Evolutionary conservation across 2,329 filamentous ascomycete genomes (phyloP).

Genomic region (Colletotrichum lupini): DNA sequence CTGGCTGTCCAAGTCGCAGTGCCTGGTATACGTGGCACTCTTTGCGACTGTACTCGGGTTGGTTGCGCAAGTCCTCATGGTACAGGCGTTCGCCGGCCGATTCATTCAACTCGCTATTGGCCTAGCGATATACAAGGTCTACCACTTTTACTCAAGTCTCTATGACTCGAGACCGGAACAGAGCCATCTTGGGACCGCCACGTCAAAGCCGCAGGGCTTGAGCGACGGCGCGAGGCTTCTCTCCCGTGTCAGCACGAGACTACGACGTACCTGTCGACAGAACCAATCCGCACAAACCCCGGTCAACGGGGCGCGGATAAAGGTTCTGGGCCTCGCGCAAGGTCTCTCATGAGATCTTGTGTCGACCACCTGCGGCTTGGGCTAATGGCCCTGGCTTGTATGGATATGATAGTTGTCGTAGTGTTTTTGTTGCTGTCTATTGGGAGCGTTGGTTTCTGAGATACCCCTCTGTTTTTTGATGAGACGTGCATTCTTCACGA

Average conservation of each 20-base stretch:
- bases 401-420: conserved; percentile 10
- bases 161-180: conserved; percentile 33
- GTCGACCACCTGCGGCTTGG: conserved; percentile 15
- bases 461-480: conserved; percentile 38
- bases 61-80: not conserved
- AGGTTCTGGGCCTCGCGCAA: conserved; percentile 24
- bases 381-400: conserved; percentile 5
- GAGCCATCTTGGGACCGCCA: conserved; percentile 28
- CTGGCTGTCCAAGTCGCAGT: not conserved
- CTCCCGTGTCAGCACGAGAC: conserved; percentile 31
- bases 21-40: not conserved
- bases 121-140: conserved; percentile 6
- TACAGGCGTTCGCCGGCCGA: not conserved
- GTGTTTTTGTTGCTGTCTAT: conserved; percentile 16
- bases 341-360: conserved; percentile 12
- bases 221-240: conserved; percentile 28
- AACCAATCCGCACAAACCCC: not conserved
- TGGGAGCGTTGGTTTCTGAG: conserved; percentile 37
- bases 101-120: conserved; percentile 17
- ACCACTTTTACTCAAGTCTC: conserved; percentile 11
- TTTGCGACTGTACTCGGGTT: not conserved
- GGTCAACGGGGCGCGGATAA: not conserved
- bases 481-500: not conserved
- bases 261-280: conserved; percentile 25
- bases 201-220: conserved; percentile 24